phyloP scores from a whole-genome alignment of 805 yeast genomes.

The Debaryomyces castellii region DNA sequence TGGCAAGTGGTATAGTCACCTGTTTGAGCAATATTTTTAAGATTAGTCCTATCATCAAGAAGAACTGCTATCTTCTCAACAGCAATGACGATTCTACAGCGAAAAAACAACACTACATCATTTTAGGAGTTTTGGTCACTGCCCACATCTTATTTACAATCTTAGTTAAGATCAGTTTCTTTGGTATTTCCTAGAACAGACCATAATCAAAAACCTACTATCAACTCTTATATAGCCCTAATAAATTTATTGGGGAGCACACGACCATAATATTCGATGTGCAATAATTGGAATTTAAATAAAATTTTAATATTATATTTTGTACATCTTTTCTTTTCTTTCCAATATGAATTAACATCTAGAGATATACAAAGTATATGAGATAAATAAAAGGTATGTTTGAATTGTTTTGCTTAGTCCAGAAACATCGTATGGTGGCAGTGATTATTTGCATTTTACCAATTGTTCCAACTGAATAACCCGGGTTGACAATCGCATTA shows the following conservation, averaged over 20 bases:
- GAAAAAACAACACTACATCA: conserved; percentile 29
- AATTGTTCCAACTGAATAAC: conserved; percentile 52
- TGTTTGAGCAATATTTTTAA: conserved; percentile 54
- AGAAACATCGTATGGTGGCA: conserved; percentile 18
- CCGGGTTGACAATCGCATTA: conserved; percentile 50
- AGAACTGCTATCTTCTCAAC: conserved; percentile 31
- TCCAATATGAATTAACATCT: neutral
- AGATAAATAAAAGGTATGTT: conserved; percentile 26
- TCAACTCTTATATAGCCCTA: conserved; percentile 1
- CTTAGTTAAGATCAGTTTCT: conserved; percentile 65
- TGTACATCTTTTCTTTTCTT: neutral
- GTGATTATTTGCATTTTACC: conserved; percentile 51
- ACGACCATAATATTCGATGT: neutral
- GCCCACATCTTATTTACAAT: conserved; percentile 60
- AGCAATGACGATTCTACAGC: conserved; percentile 27
- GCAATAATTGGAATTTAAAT: neutral
- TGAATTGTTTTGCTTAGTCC: neutral
- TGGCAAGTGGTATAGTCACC: conserved; percentile 59
- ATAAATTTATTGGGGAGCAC: neutral
- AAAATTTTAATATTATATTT: conserved; percentile 4
- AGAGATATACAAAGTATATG: conserved; percentile 8
- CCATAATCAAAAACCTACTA: too few species aligned
- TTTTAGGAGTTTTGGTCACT: conserved; percentile 42
- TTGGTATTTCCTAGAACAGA: conserved; percentile 42
- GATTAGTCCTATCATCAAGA: conserved; percentile 36